Evolutionary conservation across 2,329 filamentous ascomycete genomes (phyloP), one percentile per base, ranked within the genome.

Genomic region (Talaromyces pinophilus): DNA sequence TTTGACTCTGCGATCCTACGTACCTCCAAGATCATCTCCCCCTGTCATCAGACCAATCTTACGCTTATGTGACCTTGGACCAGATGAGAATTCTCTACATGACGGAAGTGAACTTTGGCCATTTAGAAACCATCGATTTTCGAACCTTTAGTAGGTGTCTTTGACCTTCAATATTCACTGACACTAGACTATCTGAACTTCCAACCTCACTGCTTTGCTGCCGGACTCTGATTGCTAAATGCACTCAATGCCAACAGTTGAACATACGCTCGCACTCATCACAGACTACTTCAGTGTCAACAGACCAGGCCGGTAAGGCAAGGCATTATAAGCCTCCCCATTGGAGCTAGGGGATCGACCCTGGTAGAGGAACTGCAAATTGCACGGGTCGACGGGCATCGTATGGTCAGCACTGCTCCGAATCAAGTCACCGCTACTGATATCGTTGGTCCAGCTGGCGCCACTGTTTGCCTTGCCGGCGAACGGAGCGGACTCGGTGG

Each of bases 381-480:
- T 88, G 79, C 88, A 90, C 1, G 87, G 79, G 71, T 89, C 86
- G 67, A 90, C 73, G 0, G 84, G 83, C 77, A 88, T 83, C 1
- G 86, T 90, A 79, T 90, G 84, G 70, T 90, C 87, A 2, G 82
- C 73, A 70, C 81, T 84, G 66, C 69, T 80, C 65, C 87, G 82
- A 66, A 89, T 72, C 48, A 90, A 73, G 68, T 90, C 88, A 42
- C 88, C 88, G 71, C 89, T 87, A 72, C 85, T 88, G 73, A 90
- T 89, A 67, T 89, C 86, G 73, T 88, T 85, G 54, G 87, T 89
- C 88, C 88, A 90, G 22, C 81, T 82, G 0, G 86, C 86, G 42
- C 85, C 87, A 60, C 83, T 88, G 78, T 90, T 90, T 25, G 83
- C 85, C 79, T 87, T 88, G 71, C 88, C 86, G 17, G 87, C 87